Base-by-base conservation (phyloP, 2,329 filamentous ascomycete species). In the Fonsecaea nubica region DNA sequence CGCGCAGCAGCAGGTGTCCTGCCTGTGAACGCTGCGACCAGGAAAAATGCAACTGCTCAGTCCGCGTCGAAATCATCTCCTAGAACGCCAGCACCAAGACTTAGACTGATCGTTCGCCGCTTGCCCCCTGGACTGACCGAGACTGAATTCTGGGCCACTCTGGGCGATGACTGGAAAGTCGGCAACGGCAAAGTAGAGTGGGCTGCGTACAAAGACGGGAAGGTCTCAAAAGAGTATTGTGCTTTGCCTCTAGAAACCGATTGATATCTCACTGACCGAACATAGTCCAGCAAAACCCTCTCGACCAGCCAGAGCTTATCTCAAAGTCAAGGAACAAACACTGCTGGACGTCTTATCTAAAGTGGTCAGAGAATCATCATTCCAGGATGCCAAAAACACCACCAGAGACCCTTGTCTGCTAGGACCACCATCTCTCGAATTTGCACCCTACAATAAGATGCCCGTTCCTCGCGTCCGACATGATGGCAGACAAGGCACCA, bases 401-500 rank as follows among this genome's bases (percentile, higher is more conserved):
- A 87, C 85, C 73, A 89, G 86, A 68, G 92, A 89, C 72, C 81
- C 89, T 1, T 89, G 89, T 32, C 85, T 97, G 1, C 82, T 95
- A 62, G 91, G 91, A 0, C 91, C 91, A 1, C 93, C 95, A 0
- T 85, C 86, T 4, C 82, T 97, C 57, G 93, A 97, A 74, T 92
- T 92, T 74, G 88, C 93, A 18, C 87, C 90, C 0, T 96, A 93
- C 80, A 92, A 92, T 71, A 93, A 93, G 74, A 86, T 92, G 1
- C 92, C 94, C 1, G 87, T 87, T 66, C 86, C 84, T 40, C 92
- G 92, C 76, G 87, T 87, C 58, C 89, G 92, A 38, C 87, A 88
- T 62, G 95, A 99, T 81, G 88, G 89, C 61, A 89, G 93, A 13
- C 92, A 97, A 77, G 95, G 94, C 61, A 97, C 93, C 2, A 98